Evolutionary conservation across 2,329 filamentous ascomycete genomes (phyloP).

Genomic region (Sporothrix brasiliensis): DNA sequence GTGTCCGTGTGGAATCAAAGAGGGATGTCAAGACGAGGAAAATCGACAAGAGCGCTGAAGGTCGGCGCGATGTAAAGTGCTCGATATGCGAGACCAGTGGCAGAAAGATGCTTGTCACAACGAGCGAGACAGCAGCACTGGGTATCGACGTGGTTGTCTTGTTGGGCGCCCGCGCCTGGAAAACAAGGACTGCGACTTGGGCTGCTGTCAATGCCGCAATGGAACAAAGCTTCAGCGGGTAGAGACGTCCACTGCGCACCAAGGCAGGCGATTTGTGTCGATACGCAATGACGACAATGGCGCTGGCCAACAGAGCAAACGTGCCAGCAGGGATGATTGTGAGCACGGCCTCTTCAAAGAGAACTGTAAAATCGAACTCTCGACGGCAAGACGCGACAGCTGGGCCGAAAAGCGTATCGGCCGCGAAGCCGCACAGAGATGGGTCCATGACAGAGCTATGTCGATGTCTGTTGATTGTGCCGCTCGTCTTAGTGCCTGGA

Average conservation of each 20-base stretch:
- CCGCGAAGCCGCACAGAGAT: slow-evolving; percentile 4
- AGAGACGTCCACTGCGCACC: background rate
- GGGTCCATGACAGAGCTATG: background rate
- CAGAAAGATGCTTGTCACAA: slow-evolving; percentile 1
- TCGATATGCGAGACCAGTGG: background rate
- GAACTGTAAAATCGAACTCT: slow-evolving; percentile 15
- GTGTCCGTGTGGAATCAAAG: slow-evolving; percentile 3
- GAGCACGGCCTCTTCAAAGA: slow-evolving; percentile 14
- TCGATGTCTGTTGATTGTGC: background rate
- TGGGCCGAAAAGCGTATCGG: slow-evolving; percentile 14
- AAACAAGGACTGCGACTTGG: slow-evolving; percentile 7
- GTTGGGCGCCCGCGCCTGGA: background rate
- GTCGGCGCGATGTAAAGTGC: slow-evolving; percentile 6
- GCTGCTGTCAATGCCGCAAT: background rate
- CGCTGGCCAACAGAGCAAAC: background rate
- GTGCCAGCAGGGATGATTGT: background rate
- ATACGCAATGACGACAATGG: background rate
- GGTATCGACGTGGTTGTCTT: slow-evolving; percentile 1
- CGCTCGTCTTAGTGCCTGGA: background rate
- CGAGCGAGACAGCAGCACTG: background rate
- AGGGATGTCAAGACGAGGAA: slow-evolving; percentile 1
- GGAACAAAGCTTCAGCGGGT: slow-evolving; percentile 14
- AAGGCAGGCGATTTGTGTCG: background rate
- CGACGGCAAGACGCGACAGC: slow-evolving; percentile 12
- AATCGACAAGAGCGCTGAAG: slow-evolving; percentile 5